phyloP scores from a whole-genome alignment of 139 green algal genomes.

The Volvox reticuliferus region DNA sequence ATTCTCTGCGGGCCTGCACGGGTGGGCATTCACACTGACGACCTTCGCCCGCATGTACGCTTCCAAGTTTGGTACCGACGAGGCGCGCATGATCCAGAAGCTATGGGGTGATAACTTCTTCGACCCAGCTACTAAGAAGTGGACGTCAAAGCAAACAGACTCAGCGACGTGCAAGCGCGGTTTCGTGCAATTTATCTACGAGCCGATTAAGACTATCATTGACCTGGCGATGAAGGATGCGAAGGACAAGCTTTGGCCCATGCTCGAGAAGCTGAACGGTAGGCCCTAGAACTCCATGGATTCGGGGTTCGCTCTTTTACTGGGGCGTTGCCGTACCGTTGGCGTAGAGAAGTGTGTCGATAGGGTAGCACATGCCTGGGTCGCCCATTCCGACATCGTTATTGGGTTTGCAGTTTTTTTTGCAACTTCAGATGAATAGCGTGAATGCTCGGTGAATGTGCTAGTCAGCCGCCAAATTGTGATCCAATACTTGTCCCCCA shows the following conservation, averaged over 20 bases:
- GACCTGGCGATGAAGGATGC: slow-evolving; percentile 96
- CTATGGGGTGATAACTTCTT: slow-evolving; percentile 97
- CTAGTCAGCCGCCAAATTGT: too few species aligned
- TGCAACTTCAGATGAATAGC: too few species aligned
- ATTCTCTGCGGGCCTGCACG: slow-evolving; percentile 98
- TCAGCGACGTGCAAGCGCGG: slow-evolving; percentile 92
- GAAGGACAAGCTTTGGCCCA: slow-evolving; percentile 95
- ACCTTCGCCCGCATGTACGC: slow-evolving; percentile 98
- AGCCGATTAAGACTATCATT: slow-evolving; percentile 97
- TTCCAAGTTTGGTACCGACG: slow-evolving; percentile 95
- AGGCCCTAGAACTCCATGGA: not conserved
- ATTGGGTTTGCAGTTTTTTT: too few species aligned
- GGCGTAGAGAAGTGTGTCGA: too few species aligned
- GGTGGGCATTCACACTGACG: slow-evolving; percentile 99
- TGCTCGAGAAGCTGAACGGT: slow-evolving; percentile 93
- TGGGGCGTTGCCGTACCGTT: too few species aligned
- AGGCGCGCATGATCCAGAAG: slow-evolving; percentile 68
- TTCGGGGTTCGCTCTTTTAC: too few species aligned
- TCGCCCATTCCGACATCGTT: too few species aligned
- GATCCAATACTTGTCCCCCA: too few species aligned
- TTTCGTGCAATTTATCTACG: slow-evolving; percentile 99
- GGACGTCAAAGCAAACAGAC: slow-evolving; percentile 95
- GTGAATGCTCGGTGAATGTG: too few species aligned
- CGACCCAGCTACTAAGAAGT: slow-evolving; percentile 97
- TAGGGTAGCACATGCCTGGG: too few species aligned